Evolutionary conservation across 2,329 filamentous ascomycete genomes (phyloP).

Genomic region (Sodiomyces alkalinus): DNA sequence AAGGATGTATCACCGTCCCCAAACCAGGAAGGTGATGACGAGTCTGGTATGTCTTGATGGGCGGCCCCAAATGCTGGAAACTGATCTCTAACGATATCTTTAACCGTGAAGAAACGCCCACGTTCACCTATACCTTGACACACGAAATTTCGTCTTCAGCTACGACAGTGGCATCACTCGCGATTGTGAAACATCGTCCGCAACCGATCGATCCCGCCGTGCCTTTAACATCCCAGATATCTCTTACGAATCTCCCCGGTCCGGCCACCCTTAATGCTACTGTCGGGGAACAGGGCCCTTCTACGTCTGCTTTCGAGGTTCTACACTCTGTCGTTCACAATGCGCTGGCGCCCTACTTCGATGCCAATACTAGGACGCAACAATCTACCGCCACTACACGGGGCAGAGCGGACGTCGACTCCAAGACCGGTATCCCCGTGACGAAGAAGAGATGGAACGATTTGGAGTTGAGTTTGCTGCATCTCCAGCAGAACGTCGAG

Average conservation of each 20-base stretch:
- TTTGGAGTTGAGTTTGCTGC: slow-evolving; percentile 74
- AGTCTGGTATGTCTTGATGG: slow-evolving; percentile 5
- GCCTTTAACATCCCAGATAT: slow-evolving; percentile 76
- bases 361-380: slow-evolving; percentile 81
- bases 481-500: slow-evolving; percentile 94
- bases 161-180: slow-evolving; percentile 72
- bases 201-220: slow-evolving; percentile 71
- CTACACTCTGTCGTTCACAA: slow-evolving; percentile 85
- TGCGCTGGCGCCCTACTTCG: slow-evolving; percentile 88
- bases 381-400: slow-evolving; percentile 50
- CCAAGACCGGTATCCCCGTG: slow-evolving; percentile 89
- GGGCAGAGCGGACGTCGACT: slow-evolving; percentile 69
- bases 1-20: slow-evolving; percentile 53
- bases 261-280: slow-evolving; percentile 54
- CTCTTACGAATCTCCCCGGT: slow-evolving; percentile 83
- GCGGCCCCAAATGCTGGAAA: neutral
- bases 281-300: slow-evolving; percentile 53
- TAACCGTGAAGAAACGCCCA: slow-evolving; percentile 21
- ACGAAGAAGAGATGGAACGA: slow-evolving; percentile 96
- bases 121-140: slow-evolving; percentile 65
- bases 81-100: slow-evolving; percentile 14
- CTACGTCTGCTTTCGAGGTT: slow-evolving; percentile 77
- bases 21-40: slow-evolving; percentile 29
- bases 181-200: slow-evolving; percentile 80
- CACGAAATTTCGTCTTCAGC: slow-evolving; percentile 67